Evolutionary conservation across 179 eudicot species (phyloP).

Genomic region (Drosera spatulata): DNA sequence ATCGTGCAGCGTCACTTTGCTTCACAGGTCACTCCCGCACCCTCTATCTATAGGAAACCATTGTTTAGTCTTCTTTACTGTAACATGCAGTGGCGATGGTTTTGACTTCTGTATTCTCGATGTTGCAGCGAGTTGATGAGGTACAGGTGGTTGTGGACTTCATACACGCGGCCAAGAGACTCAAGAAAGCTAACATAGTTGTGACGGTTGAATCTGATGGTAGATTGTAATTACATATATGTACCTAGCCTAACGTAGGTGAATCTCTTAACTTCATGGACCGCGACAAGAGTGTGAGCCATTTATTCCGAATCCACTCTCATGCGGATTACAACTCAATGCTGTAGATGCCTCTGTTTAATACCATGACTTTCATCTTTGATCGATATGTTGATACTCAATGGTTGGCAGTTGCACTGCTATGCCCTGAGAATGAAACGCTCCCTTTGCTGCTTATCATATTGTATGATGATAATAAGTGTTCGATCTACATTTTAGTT

Average conservation of each 20-base stretch:
- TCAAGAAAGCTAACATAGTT: constrained; percentile 20
- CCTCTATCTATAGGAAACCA: background rate
- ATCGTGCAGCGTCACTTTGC: constrained; percentile 74
- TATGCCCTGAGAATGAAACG: too few species aligned
- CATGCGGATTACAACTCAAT: background rate
- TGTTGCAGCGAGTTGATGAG: constrained; percentile 64
- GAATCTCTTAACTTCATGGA: too few species aligned
- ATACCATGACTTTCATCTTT: background rate
- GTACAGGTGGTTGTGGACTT: constrained; percentile 71
- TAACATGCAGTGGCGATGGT: background rate
- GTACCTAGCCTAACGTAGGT: constrained; percentile 9
- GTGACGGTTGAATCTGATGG: constrained; percentile 7
- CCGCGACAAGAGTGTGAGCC: too few species aligned
- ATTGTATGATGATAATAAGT: too few species aligned
- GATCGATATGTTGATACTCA: too few species aligned
- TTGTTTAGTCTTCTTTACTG: background rate
- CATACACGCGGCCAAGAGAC: constrained; percentile 60
- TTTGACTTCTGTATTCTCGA: background rate
- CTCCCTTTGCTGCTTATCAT: too few species aligned
- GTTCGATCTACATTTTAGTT: too few species aligned
- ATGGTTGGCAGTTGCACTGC: background rate
- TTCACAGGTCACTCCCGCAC: constrained; percentile 39
- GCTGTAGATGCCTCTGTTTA: background rate
- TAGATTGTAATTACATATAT: constrained; percentile 1
- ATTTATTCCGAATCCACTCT: too few species aligned